Base-by-base conservation (phyloP, 2,329 filamentous ascomycete genomes). In the Simplicillium aogashimaense region DNA sequence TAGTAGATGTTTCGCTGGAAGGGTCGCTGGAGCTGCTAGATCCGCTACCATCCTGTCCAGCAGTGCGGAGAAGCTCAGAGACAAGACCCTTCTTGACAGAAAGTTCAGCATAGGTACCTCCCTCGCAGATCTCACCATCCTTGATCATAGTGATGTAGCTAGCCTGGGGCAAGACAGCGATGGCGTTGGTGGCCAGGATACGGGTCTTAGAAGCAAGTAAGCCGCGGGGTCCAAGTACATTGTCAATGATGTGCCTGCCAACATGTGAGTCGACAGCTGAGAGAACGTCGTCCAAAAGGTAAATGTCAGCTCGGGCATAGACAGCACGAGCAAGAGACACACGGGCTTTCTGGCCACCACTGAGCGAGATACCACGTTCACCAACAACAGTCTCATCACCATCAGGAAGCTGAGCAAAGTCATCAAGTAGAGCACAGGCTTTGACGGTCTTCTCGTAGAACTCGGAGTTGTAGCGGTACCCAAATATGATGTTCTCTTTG, bases 231-330 rank as follows among this genome's bases (percentile, higher is more conserved):
- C 92, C 92, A 29, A 98, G 76, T 1, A 98, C 92, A 46, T 92
- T 86, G 56, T 97, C 85, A 53, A 95, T 95, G 42, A 98, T 75
- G 63, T 98, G 92, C 47, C 86, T 77, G 37, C 92, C 92, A 43
- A 98, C 92, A 56, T 98, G 92, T 48, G 94, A 90, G 63, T 98
- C 92, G n/a, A 98, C 92, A 1, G 94, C 92, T 13, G 90, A 97
- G 10, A 98, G 72, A 45, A 89, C 85, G 57, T 98, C 92, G 50
- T 98, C 92, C 10, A 98, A 72, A 11, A 98, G 72, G 55, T 97
- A 97, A 37, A 98, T 79, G 58, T 98, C 94, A n/a, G 92, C 88
- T 50, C 92, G 78, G 38, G 94, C 89, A 56, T 98, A 98, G 1
- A 98, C 92, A 25, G 94, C 90, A 58, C 92, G 78, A 32, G 92